Conservation (phyloP, 345 rosid genomes). For the Arabis hirsuta region DNA sequence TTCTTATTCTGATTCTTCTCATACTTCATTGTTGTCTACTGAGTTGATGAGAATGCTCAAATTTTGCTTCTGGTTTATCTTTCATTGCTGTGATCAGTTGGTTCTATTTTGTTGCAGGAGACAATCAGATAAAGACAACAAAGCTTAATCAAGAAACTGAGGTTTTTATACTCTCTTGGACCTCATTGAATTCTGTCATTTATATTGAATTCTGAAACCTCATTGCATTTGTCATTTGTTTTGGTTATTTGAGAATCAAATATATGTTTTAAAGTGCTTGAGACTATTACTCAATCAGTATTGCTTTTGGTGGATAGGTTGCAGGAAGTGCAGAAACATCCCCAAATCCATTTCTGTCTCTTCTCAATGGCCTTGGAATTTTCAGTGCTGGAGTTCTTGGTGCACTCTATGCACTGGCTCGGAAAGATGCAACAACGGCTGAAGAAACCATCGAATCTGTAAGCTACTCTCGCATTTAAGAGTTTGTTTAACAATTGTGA, state of each 20-base stretch:
- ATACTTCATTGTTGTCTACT: slow-evolving; percentile 15
- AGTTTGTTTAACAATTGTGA: slow-evolving; percentile 9
- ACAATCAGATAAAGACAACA: slow-evolving; percentile 43
- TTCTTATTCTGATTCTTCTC: background rate
- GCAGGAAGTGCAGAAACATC: slow-evolving; percentile 49
- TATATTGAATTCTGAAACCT: slow-evolving; percentile 33
- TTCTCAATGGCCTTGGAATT: slow-evolving; percentile 79
- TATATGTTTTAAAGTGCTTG: slow-evolving; percentile 13
- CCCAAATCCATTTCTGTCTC: slow-evolving; percentile 63
- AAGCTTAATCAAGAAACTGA: slow-evolving; percentile 50
- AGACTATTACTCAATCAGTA: slow-evolving; percentile 17
- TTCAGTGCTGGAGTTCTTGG: slow-evolving; percentile 77
- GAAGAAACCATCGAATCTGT: slow-evolving; percentile 69
- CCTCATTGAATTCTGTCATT: no score
- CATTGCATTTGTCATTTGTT: background rate
- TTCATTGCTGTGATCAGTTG: slow-evolving; percentile 23
- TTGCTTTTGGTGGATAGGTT: slow-evolving; percentile 47
- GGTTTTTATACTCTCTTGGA: slow-evolving; percentile 47
- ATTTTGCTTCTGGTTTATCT: background rate
- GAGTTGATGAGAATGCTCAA: background rate
- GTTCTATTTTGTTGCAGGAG: slow-evolving; percentile 52
- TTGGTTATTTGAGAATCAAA: background rate
- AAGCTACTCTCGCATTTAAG: slow-evolving; percentile 45
- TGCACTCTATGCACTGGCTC: slow-evolving; percentile 79
- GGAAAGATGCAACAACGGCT: slow-evolving; percentile 60